phyloP scores from a whole-genome alignment of 768 basidiomycete genomes.

The Psilocybe cubensis region DNA sequence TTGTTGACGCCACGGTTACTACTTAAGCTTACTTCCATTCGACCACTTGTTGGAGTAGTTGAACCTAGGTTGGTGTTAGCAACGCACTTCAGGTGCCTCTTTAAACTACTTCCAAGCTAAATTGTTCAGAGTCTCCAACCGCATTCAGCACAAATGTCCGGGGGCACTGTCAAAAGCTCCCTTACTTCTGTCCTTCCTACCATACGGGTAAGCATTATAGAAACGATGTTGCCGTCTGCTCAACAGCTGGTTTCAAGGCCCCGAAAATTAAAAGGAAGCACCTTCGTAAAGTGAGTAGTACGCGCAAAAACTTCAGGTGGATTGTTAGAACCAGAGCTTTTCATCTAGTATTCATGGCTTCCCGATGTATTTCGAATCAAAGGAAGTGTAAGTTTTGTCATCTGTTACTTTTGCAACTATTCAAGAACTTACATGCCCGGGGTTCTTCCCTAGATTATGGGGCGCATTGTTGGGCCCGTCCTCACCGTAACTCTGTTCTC shows the following conservation, averaged over 20 bases:
- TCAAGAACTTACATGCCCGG: no score
- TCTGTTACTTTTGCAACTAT: background rate
- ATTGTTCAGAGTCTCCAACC: no score
- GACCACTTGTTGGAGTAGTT: no score
- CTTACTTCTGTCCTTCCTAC: slow-evolving; percentile 15
- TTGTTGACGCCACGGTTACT: background rate
- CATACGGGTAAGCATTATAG: slow-evolving; percentile 7
- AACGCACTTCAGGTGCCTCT: no score
- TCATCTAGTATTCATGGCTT: slow-evolving; percentile 21
- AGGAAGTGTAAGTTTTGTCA: slow-evolving; percentile 64
- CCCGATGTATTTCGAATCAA: slow-evolving; percentile 51
- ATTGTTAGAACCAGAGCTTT: background rate
- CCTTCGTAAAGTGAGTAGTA: slow-evolving; percentile 14
- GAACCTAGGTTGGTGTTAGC: no score
- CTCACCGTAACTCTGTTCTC: slow-evolving; percentile 83
- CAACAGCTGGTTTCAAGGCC: slow-evolving; percentile 1
- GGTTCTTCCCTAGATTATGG: slow-evolving; percentile 59
- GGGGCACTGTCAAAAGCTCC: slow-evolving; percentile 15
- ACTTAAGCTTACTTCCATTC: background rate
- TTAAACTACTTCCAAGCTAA: no score
- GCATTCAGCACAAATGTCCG: background rate
- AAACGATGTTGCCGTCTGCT: no score
- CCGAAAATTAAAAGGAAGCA: slow-evolving; percentile 16
- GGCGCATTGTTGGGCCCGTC: slow-evolving; percentile 78
- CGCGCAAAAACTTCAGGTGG: background rate